Evolutionary conservation across 345 rosid genomes (phyloP), one percentile per base, ranked within the genome.

Genomic region (Eucalyptus tenuipes): DNA sequence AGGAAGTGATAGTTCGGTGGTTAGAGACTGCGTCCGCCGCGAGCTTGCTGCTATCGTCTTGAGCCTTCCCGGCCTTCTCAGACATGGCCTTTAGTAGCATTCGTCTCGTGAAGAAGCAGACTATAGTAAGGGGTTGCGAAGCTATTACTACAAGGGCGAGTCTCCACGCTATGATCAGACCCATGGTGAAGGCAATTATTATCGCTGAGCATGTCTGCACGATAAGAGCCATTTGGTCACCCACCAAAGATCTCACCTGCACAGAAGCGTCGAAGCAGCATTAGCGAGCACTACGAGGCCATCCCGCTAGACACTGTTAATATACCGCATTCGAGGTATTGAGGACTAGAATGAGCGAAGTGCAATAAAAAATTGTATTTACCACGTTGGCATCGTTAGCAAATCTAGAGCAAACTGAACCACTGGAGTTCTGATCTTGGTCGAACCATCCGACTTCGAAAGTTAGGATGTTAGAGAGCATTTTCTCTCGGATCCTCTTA

Each of bases 401-500:
- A 8, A 96, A 94, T 88, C 96, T 91, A 22, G 98, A 91, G 89
- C 95, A 96, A 87, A 95, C 87, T 3, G 97, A 90, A 16, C 96
- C 97, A 15, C 96, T 95, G 1, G 97, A 93, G 89, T 95, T 96
- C 90, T 94, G 93, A 53, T 94, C 95, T 87, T 88, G 89, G 86
- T 95, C 96, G n/a, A 95, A 96, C 99, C 96, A 96, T 4, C 97
- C 93, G 44, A 96, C 92, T 91, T 95, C 97, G 42, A 95, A 96
- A 6, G 95, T 94, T 81, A 94, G 89, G 29, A 96, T 90, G 90
- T 94, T 96, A 3, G 95, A 90, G 45, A 96, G 90, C 96, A 94
- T 94, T 89, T 90, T 92, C 92, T 96, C 96, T 86, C 98, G 91
- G 47, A 96, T 91, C 86, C 97, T 91, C 88, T 91, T 96, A 0